Evolutionary conservation across 2,329 filamentous ascomycete genomes (phyloP), one percentile per base, ranked within the genome.

Genomic region (Botryotinia narcissicola): DNA sequence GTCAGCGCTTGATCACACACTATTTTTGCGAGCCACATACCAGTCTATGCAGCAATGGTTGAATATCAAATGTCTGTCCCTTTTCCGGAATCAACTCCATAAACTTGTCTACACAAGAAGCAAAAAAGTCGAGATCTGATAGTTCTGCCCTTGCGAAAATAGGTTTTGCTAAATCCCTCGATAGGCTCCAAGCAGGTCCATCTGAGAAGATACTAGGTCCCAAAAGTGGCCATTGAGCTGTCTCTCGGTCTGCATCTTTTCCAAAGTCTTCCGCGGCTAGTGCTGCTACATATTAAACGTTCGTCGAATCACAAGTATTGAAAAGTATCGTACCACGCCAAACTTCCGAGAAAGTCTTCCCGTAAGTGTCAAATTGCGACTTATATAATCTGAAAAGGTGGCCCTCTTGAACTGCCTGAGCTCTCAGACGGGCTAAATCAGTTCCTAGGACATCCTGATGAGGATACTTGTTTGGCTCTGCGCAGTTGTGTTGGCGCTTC

Each of bases 231-330:
- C 81, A 78, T 81, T 85, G 84, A 16, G 81, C 78, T 2, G 81
- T 75, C 73, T 84, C 83, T 74, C 86, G 86, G 42, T 76, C 75
- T 1, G 80, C 75, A 0, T 85, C 85, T 74, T 87, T 83, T 37
- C 83, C 84, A 71, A 44, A 71, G 25, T 71, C 69, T 48, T 71
- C 57, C 1, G 44, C 18, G 6, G 57, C 57, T 32, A 37, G 37
- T 40, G 69, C 59, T 46, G 57, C 69, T 10, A 71, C 69, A 32
- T 71, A 32, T n/a, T 71, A 44, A 51, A 71, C 22, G 32, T 71
- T 71, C 9, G 42, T 40, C 29, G 42, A n/a, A 59, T 71, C 69
- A 22, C 12, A 63, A 25, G 69, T 71, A 61, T 71, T 71, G 29
- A 71, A 63, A 2, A 71, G 44, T 22, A 40, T 29, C n/a, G 40